Conservation (phyloP, 2,329 filamentous ascomycete genomes). For the Pseudogymnoascus sp. region DNA sequence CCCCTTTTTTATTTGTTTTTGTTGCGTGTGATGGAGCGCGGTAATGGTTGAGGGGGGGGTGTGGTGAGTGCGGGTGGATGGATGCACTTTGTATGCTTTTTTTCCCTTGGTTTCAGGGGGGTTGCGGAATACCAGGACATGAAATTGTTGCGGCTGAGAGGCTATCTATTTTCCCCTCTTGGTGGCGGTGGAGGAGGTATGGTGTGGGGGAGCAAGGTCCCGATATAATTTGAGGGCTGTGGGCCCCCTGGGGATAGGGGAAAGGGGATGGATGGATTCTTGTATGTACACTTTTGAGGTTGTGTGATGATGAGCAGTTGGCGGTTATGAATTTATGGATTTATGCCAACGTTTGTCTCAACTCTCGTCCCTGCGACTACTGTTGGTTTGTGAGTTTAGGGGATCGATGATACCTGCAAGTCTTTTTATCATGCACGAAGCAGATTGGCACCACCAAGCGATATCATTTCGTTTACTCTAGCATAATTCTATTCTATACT, state of each 20-base stretch:
- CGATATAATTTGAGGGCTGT: background rate
- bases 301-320: background rate
- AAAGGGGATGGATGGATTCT: background rate
- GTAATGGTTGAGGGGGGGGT: background rate
- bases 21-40: background rate
- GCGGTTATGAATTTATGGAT: background rate
- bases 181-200: background rate
- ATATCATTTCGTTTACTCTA: background rate
- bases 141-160: background rate
- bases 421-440: background rate
- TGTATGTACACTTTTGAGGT: background rate
- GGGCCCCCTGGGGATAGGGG: background rate
- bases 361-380: background rate
- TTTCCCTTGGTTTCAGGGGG: background rate
- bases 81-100: background rate
- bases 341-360: background rate
- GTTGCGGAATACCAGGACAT: background rate
- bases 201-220: background rate
- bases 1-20: background rate
- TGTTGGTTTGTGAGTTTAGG: background rate
- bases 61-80: background rate
- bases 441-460: background rate
- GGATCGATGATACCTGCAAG: background rate
- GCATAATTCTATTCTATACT: slow-evolving; percentile 1
- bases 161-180: slow-evolving; percentile 1